These are phyloP conservation scores for Urochloa ruziziensis DNA, from an alignment of 176 grass and related monocot species.

Conservation along the genomic window DNA sequence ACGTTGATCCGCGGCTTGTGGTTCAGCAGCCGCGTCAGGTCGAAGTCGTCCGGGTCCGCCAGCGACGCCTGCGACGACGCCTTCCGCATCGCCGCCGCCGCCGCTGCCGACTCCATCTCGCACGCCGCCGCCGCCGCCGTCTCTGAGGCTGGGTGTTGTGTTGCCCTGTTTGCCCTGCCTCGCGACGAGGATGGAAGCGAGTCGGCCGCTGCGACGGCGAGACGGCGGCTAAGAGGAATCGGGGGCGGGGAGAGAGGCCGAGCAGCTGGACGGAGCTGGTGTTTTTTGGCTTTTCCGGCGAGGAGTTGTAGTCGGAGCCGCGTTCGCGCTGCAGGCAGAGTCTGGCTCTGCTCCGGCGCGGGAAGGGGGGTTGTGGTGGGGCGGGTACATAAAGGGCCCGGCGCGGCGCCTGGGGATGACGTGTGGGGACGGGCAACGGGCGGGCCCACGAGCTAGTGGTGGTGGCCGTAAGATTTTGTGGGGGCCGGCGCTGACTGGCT, in stretches of 20 bases:
- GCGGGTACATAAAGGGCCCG: constrained; percentile 29
- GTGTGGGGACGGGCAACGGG: constrained; percentile 26
- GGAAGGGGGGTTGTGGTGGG: neutral
- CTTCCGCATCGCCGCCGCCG: constrained; percentile 45
- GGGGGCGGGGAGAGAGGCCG: neutral
- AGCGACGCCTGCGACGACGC: constrained; percentile 59
- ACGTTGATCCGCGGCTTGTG: constrained; percentile 79
- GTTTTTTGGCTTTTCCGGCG: neutral
- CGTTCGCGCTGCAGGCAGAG: neutral
- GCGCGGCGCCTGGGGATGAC: neutral
- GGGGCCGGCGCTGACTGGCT: neutral
- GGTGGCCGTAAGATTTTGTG: constrained; percentile 9
- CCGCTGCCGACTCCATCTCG: constrained; percentile 58
- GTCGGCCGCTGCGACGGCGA: neutral
- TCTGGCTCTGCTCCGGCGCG: constrained; percentile 20
- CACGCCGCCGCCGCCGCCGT: constrained; percentile 43
- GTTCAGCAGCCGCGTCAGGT: constrained; percentile 68
- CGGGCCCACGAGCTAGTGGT: neutral
- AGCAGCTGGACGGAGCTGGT: neutral
- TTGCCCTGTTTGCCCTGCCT: neutral
- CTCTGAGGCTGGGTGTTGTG: neutral
- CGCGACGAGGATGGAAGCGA: neutral
- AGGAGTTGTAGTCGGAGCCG: neutral
- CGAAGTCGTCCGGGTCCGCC: constrained; percentile 67
- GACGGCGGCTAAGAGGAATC: neutral